Conservation (phyloP, 2,329 filamentous ascomycete genomes). For the Catunica adiposa region DNA sequence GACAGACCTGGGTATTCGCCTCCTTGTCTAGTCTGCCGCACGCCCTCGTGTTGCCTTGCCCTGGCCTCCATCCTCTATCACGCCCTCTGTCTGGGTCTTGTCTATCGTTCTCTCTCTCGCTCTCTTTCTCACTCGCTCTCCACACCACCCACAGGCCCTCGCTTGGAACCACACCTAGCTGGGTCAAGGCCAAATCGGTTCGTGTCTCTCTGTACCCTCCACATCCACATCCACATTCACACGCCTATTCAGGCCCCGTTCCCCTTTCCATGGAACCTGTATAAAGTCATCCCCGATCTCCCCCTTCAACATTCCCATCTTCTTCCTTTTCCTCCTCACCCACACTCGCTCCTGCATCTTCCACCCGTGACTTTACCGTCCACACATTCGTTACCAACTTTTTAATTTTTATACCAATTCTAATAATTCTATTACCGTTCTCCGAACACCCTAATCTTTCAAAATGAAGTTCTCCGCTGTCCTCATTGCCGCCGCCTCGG, state of each 20-base stretch:
- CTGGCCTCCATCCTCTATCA: no score
- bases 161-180: not conserved
- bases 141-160: not conserved
- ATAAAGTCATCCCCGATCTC: conserved; percentile 32
- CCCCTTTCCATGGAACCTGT: conserved; percentile 16
- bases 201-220: not conserved
- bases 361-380: conserved; percentile 12
- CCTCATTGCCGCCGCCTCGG: conserved; percentile 34
- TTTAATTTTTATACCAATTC: conserved; percentile 17
- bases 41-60: no score
- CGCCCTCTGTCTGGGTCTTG: no score
- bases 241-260: no score
- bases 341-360: conserved; percentile 27
- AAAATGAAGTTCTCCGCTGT: conserved; percentile 48
- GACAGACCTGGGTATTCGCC: no score
- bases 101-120: not conserved
- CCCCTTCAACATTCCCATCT: conserved; percentile 18
- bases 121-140: not conserved
- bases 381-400: conserved; percentile 15
- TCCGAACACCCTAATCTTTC: conserved; percentile 32
- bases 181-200: no score
- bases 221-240: not conserved
- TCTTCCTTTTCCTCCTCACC: conserved; percentile 27
- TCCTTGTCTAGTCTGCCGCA: no score
- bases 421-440: conserved; percentile 26